Base-by-base conservation (phyloP, 2,329 filamentous ascomycete species). In the Colletotrichum shisoi region DNA sequence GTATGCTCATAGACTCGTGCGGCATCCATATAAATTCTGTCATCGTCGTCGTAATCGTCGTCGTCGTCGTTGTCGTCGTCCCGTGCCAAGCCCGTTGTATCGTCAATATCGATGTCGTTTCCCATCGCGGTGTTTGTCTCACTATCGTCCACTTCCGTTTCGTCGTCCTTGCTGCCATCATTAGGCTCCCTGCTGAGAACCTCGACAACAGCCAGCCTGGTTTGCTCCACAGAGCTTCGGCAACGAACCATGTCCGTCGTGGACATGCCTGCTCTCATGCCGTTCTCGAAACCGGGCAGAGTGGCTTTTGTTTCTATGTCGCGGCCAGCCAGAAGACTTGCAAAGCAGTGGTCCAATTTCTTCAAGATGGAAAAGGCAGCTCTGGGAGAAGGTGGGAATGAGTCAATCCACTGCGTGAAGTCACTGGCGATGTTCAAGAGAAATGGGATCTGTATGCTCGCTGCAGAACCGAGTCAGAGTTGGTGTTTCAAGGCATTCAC, bases 171-270 rank as follows among this genome's bases (percentile, higher is more conserved):
- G 31, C 31, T 34, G 31, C 8, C 31, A 34, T 34, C 74, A 1
- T 78, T 77, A n/a, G 69, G 69, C 52, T 76, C 75, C 34, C 75
- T 71, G 68, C 84, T 85, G 81, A 93, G 84, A 17, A 88, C 84
- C 67, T 91, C 88, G 1, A 93, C 86, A 64, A 94, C 87, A 5
- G 87, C 77, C 8, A 93, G 79, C 31, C 94, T 84, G 17, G 91
- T 91, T 70, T 89, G 86, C 74, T 96, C 91, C 0, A 93, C 91
- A 37, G 96, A 80, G 73, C 91, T 92, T 74, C 91, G 90, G 70
- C 94, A 90, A 46, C 94, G 86, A 8, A 98, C 93, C 83, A 95
- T 96, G 76, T 97, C 93, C 0, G 91, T 94, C 19, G 79, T 82
- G 1, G 89, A 93, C 81, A 92, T 89, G 0, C 92, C 90, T 0